Percentiles rank a stretch among this genome's conserved stretches.
Conservation (phyloP, 1,284 basidiomycete genomes). For the Meira nashicola region DNA sequence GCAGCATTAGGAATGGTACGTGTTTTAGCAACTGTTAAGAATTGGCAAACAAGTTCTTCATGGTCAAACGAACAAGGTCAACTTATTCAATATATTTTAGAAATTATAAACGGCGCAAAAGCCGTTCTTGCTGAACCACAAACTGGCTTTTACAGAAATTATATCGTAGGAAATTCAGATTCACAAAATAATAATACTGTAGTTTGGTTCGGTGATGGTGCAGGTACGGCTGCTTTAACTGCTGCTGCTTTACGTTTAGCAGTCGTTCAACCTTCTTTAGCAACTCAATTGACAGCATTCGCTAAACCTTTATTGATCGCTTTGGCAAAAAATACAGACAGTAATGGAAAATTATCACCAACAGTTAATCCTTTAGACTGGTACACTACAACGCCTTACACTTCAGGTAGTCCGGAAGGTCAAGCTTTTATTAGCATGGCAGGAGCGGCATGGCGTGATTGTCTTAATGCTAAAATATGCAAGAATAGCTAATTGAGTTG, state of each 20-base stretch:
- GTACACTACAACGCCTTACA: constrained; percentile 27
- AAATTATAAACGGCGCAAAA: constrained; percentile 60
- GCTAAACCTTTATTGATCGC: constrained; percentile 19
- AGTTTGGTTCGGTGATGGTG: constrained; percentile 30
- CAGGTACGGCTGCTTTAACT: constrained; percentile 38
- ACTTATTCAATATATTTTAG: constrained; percentile 64
- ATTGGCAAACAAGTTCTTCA: constrained; percentile 54
- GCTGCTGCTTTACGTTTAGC: constrained; percentile 46
- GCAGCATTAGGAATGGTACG: constrained; percentile 77
- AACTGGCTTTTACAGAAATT: constrained; percentile 42
- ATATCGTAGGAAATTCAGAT: constrained; percentile 19
- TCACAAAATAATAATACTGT: constrained; percentile 17
- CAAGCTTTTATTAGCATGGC: constrained; percentile 43
- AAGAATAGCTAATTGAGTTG: too few species aligned
- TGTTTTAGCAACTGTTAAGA: constrained; percentile 69
- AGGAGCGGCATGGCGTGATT: constrained; percentile 42
- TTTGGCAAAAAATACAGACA: constrained; percentile 17
- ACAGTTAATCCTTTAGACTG: constrained; percentile 41
- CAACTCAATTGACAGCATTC: constrained; percentile 16
- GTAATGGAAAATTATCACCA: constrained; percentile 24
- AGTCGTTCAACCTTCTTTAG: constrained; percentile 26
- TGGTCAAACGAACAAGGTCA: constrained; percentile 60
- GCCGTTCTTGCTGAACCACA: constrained; percentile 64
- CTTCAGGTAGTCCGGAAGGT: constrained; percentile 28
- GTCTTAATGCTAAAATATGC: constrained; percentile 1